Evolutionary conservation across 164 flowering plant species (phyloP), one percentile per base, ranked within the genome.

Genomic region (Akebia trifoliata): DNA sequence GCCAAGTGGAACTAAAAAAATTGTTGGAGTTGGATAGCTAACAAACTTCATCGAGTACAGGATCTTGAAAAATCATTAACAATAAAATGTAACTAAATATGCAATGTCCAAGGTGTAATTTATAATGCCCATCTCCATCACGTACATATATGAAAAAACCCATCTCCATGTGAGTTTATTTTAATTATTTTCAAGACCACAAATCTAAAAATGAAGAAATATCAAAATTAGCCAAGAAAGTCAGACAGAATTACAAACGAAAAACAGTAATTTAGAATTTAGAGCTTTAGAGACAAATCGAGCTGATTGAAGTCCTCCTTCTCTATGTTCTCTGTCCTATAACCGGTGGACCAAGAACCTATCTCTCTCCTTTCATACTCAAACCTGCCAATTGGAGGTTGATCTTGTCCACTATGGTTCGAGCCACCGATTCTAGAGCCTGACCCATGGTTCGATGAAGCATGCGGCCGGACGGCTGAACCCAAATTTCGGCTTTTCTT

Each of bases 241-340:
- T 26, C 3, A 52, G 6, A 65, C 12, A 58, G 15, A 34, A 35
- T 6, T 24, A 20, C 26, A 50, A 20, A 52, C 34, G 10, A 32
- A 34, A 22, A 8, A 20, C 17, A 24, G 46, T 50, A 20, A 17
- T 17, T 43, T 17, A 36, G 24, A 43, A 12, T 42, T 79, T 69
- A 83, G 54, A 84, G 86, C 78, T 79, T 79, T n/a, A 84, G 66
- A 30, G 90, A 84, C 71, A 84, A 67, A 60, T 84, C 90, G 47
- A 84, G 78, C 6, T 72, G 84, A 32, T 60, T 51, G 14, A 76
- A 55, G 24, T 73, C 81, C 14, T 76, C 70, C 28, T 64, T 74
- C 2, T 76, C 70, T 20, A 63, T 69, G 46, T 65, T 60, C 38
- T 66, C 74, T 22, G 47, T n/a, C 22, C 69, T 38, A 38, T 68